Percentiles rank a stretch among this genome's conserved stretches.
phyloP scores from a whole-genome alignment of 2,329 filamentous ascomycete species.

The Lasiodiplodia hormozganensis region DNA sequence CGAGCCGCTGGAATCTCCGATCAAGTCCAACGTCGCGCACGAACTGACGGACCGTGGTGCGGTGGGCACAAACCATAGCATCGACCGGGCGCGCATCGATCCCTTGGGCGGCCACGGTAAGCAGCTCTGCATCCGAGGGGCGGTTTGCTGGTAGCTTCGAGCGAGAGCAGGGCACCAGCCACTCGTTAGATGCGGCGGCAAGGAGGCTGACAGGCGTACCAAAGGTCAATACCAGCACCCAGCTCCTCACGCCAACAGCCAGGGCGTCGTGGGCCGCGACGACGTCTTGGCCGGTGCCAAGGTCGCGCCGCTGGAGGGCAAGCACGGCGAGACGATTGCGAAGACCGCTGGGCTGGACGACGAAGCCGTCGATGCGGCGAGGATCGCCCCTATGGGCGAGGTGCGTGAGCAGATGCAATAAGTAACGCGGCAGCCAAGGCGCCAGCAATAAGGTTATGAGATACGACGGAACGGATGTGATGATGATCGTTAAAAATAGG shows the following conservation, averaged over 20 bases:
- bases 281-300: constrained; percentile 37
- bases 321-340: background rate
- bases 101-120: constrained; percentile 34
- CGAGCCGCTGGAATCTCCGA: constrained; percentile 33
- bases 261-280: constrained; percentile 37
- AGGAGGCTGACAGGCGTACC: constrained; percentile 17
- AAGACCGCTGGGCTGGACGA: constrained; percentile 34
- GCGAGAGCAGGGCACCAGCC: constrained; percentile 4
- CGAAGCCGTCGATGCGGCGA: constrained; percentile 34
- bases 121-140: background rate
- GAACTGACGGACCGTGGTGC: constrained; percentile 32
- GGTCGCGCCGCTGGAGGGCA: constrained; percentile 35
- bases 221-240: constrained; percentile 35
- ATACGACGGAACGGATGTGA: constrained; percentile 8
- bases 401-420: constrained; percentile 13
- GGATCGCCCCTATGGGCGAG: constrained; percentile 38
- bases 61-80: constrained; percentile 33
- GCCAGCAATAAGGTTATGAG: constrained; percentile 18
- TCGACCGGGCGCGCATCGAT: constrained; percentile 36
- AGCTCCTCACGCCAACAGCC: constrained; percentile 35
- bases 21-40: constrained; percentile 32
- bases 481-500: constrained; percentile 19
- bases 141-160: background rate
- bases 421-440: constrained; percentile 5
- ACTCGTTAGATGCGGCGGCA: background rate